Base-by-base conservation (phyloP, 495 filamentous ascomycete genomes). In the Hypoxylon subgilvum region DNA sequence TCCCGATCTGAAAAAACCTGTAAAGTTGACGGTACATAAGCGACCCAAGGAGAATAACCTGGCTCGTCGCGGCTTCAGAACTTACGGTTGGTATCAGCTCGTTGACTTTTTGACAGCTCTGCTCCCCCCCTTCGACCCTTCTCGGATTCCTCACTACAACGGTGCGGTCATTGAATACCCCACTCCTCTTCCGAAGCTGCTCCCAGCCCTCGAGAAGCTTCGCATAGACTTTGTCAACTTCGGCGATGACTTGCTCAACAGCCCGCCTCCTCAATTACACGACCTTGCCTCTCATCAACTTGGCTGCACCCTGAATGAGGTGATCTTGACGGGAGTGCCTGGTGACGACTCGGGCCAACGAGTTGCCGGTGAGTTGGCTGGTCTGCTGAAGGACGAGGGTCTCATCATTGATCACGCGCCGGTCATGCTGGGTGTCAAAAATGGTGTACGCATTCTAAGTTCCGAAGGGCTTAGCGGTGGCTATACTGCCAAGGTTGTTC, bases 161-260 rank as follows among this genome's bases (percentile, higher is more conserved):
- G 56, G 40, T 12, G 10, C 32, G 5, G 6, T 21, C 2, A 10
- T 18, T 2, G 22, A 40, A 3, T 30, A 45, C 19, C 10, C 31
- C 9, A 17, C 50, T 3, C 63, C 65, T 0, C 58, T 63, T 5
- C 75, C 71, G 18, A 72, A 69, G 18, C 61, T 81, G n/a, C 57
- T 81, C 0, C 77, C 78, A 3, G 46, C 39, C 13, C 62, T 81
- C 17, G 63, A 73, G 35, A 69, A 61, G 2, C 32, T 81, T 57
- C 69, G 75, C 23, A 69, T 81, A 19, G 78, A 81, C 41, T 72
- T 79, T 30, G 72, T 79, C 40, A 79, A 79, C 57, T 79, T 79
- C 21, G 65, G 68, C 19, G 57, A 62, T 27, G 69, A 68, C 44
- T 67, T 67, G 35, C 70, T 74, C 42, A 58, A 43, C 43, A 67